These are phyloP conservation scores for Fusarium compactum DNA, from an alignment of 2,329 filamentous ascomycete species.

Conservation along the genomic window DNA sequence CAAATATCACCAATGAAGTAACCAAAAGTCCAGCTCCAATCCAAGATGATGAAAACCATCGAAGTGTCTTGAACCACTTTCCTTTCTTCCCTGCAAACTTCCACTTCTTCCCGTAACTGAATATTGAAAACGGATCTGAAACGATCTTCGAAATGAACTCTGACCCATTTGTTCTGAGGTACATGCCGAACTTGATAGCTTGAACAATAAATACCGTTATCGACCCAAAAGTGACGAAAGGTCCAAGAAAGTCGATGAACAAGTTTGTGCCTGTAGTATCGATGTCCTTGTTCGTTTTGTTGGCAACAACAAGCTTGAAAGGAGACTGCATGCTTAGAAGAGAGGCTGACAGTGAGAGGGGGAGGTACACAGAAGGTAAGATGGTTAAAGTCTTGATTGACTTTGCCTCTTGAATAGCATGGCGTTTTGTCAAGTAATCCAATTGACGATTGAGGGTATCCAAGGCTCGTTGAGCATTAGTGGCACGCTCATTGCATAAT, in stretches of 20 bases:
- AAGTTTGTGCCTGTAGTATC: too few relatives aligned
- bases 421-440: not conserved
- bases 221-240: too few relatives aligned
- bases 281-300: too few relatives aligned
- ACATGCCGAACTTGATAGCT: too few relatives aligned
- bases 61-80: not conserved
- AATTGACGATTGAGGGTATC: not conserved
- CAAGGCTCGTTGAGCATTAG: not conserved
- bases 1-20: not conserved
- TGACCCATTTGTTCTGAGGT: too few relatives aligned
- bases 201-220: too few relatives aligned
- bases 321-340: not conserved
- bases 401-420: not conserved
- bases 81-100: too few relatives aligned
- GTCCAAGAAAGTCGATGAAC: too few relatives aligned
- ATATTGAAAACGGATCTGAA: too few relatives aligned
- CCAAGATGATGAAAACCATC: not conserved
- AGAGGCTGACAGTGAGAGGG: not conserved
- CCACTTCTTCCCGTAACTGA: too few relatives aligned
- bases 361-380: not conserved
- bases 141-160: too few relatives aligned
- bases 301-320: too few relatives aligned
- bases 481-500: not conserved
- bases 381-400: not conserved
- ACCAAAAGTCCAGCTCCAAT: fast-evolving